Evolutionary conservation across 2,329 filamentous ascomycete genomes (phyloP).

Genomic region (Ascochyta clinopodiicola): DNA sequence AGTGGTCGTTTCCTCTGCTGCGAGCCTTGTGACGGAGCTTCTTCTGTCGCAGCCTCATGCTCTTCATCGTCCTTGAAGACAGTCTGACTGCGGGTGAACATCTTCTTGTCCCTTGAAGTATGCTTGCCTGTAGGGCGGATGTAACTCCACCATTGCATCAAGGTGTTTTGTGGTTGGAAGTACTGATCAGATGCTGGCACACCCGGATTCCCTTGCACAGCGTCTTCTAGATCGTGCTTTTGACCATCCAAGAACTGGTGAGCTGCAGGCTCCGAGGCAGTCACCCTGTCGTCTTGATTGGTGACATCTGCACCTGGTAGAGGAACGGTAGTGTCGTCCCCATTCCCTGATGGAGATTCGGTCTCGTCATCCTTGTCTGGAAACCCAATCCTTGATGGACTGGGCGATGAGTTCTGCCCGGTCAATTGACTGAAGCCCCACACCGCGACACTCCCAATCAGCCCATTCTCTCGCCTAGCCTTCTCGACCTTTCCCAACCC

Average conservation of each 20-base stretch:
- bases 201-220: conserved; percentile 15
- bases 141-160: conserved; percentile 70
- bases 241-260: conserved; percentile 41
- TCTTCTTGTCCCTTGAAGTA: conserved; percentile 71
- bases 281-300: conserved; percentile 66
- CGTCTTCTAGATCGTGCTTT: conserved; percentile 29
- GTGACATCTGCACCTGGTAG: conserved; percentile 72
- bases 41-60: conserved; percentile 21
- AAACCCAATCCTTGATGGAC: conserved; percentile 53
- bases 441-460: conserved; percentile 90
- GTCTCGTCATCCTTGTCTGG: conserved; percentile 38
- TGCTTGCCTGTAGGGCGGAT: conserved; percentile 72
- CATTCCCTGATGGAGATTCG: conserved; percentile 42
- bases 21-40: conserved; percentile 20
- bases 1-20: conserved; percentile 49
- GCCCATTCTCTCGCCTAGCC: conserved; percentile 85
- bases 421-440: conserved; percentile 96
- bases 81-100: conserved; percentile 51
- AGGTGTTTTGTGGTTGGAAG: conserved; percentile 48
- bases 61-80: conserved; percentile 33
- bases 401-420: conserved; percentile 67
- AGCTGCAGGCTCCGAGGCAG: conserved; percentile 45
- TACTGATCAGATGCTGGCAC: conserved; percentile 24
- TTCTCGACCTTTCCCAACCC: conserved; percentile 93
- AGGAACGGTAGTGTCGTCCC: conserved; percentile 65